Evolutionary conservation across 352 stramenopile species (phyloP), one percentile per base, ranked within the genome.

Genomic region (Globisporangium apiculatum): DNA sequence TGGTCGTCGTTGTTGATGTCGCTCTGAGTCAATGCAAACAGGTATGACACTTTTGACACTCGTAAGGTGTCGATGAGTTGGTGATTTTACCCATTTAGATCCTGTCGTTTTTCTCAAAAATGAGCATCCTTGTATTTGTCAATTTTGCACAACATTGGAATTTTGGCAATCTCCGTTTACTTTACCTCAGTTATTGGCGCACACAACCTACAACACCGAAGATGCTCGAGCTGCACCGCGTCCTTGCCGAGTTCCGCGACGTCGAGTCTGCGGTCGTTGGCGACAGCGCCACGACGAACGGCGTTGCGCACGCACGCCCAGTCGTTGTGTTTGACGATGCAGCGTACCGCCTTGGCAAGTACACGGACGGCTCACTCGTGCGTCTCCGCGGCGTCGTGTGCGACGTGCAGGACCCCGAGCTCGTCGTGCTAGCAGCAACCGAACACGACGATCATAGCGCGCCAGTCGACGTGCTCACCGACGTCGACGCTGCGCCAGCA

Each of bases 341-440:
- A 12, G 53, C 55, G 10, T 88, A 89, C 57, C 62, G 54, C 0
- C 35, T 62, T 7, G 82, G 82, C 17, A 65, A 50, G 48, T 91
- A 91, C 65, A 57, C 57, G 40, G 72, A 89, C 47, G 80, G 76
- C 17, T 64, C 64, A 11, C 47, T 86, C 56, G 69, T 91, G 55
- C 71, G 71, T 42, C 87, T 89, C 59, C 82, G 79, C 50, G 82
- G 82, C 38, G 72, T 89, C 38, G 67, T 91, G n/a, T 66, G 73
- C 50, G 79, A 90, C 59, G 76, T 91, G 55, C 74, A 82, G 41
- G 79, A 90, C 64, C 79, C 82, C 5, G 82, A 91, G 64, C 58
- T 91, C 12, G 79, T 91, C 51, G 49, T 80, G 48, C 53, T 88
- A 5, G 65, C 70, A 2, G 61, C 24, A 10, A 31, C 17, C 11